Evolutionary conservation across 2,329 filamentous ascomycete genomes (phyloP).

Genomic region (Colletotrichum caudatum): DNA sequence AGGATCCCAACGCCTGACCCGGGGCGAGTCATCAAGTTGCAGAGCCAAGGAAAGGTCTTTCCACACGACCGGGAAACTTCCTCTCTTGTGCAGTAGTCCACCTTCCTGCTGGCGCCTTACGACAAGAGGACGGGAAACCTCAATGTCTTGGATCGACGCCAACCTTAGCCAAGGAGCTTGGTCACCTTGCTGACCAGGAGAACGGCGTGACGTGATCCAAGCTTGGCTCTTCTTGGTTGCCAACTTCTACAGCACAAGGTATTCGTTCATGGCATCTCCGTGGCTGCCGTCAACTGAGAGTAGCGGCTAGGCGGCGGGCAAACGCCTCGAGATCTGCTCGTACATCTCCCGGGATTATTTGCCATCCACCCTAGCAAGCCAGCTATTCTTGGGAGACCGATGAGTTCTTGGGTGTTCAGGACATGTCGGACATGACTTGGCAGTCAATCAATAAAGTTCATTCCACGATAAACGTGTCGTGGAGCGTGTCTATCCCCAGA

Average conservation of each 20-base stretch:
- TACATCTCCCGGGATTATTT: slow-evolving; percentile 6
- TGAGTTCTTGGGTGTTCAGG: slow-evolving; percentile 31
- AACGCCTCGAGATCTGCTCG: background rate
- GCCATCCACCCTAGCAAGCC: slow-evolving; percentile 11
- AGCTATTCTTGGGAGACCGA: slow-evolving; percentile 2
- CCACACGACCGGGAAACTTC: slow-evolving; percentile 12
- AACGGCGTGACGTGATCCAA: slow-evolving; percentile 14
- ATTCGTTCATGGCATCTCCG: background rate
- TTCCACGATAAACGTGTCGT: background rate
- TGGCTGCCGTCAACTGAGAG: slow-evolving; percentile 14
- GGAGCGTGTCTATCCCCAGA: slow-evolving; percentile 3
- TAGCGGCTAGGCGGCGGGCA: slow-evolving; percentile 18
- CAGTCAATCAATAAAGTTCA: slow-evolving; percentile 4
- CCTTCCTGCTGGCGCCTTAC: background rate
- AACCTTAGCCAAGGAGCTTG: slow-evolving; percentile 29
- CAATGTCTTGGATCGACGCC: slow-evolving; percentile 13
- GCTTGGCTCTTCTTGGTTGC: slow-evolving; percentile 27
- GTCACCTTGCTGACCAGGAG: background rate
- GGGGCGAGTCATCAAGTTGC: slow-evolving; percentile 35
- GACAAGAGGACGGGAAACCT: background rate
- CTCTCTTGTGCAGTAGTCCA: slow-evolving; percentile 25
- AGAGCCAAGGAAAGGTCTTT: slow-evolving; percentile 26
- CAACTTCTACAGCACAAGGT: slow-evolving; percentile 20
- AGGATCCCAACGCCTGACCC: background rate
- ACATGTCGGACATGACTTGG: slow-evolving; percentile 38